phyloP scores from a whole-genome alignment of 768 basidiomycete species.

The Lactarius quietus region DNA sequence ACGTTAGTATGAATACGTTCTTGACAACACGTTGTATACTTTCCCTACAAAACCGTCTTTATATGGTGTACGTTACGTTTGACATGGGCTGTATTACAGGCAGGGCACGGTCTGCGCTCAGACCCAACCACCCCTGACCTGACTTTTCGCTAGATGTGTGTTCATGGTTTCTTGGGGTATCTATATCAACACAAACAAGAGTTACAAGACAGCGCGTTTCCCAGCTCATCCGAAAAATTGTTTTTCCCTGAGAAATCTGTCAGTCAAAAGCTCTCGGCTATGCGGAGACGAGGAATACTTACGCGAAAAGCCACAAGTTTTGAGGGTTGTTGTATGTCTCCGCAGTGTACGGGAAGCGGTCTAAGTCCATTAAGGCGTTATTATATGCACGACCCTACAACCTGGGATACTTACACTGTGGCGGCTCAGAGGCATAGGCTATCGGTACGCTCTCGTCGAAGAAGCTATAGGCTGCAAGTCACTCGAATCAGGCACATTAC shows the following conservation, averaged over 20 bases:
- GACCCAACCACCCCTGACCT: too few relatives aligned
- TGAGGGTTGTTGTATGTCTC: slow-evolving; percentile 24
- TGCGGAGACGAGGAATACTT: not conserved
- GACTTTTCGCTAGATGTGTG: too few relatives aligned
- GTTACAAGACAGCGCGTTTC: not conserved
- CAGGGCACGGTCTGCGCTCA: too few relatives aligned
- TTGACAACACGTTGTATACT: too few relatives aligned
- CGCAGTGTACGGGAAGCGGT: slow-evolving; percentile 17
- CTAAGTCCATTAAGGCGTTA: not conserved
- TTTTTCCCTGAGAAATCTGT: not conserved
- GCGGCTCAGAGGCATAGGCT: slow-evolving; percentile 34
- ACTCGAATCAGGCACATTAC: not conserved
- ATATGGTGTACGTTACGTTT: too few relatives aligned
- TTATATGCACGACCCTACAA: not conserved
- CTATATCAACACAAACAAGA: too few relatives aligned
- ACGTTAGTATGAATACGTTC: too few relatives aligned
- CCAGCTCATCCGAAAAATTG: not conserved
- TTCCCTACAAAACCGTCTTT: too few relatives aligned
- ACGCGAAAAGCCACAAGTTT: slow-evolving; percentile 20
- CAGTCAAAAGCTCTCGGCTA: not conserved
- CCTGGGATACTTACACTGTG: slow-evolving; percentile 27
- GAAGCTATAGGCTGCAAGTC: slow-evolving; percentile 22
- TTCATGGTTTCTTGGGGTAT: too few relatives aligned
- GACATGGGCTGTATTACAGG: too few relatives aligned
- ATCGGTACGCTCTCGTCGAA: slow-evolving; percentile 34